phyloP scores from a whole-genome alignment of 306 rosid species.

The Senna tora region DNA sequence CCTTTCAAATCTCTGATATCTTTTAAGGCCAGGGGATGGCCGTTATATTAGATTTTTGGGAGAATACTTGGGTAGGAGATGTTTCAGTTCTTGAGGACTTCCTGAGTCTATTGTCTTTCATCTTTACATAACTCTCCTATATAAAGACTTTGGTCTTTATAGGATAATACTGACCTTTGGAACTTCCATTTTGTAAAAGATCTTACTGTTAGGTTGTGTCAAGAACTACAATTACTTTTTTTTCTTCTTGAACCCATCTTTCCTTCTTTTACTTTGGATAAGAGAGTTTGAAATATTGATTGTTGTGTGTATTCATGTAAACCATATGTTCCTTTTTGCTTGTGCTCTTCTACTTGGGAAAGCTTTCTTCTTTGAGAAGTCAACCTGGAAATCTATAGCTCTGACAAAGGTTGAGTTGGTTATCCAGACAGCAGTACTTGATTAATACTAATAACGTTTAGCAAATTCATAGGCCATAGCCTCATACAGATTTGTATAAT shows the following conservation, averaged over 20 bases:
- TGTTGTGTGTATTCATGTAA: background rate
- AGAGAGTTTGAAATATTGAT: background rate
- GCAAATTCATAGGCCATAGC: background rate
- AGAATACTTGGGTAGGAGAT: background rate
- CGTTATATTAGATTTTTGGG: background rate
- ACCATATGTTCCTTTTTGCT: background rate
- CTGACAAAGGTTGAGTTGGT: background rate
- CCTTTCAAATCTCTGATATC: background rate
- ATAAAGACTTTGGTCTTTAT: background rate
- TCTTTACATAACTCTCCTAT: background rate
- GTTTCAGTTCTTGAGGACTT: background rate
- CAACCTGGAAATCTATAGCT: background rate
- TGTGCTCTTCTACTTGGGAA: background rate
- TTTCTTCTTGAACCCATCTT: background rate
- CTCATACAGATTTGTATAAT: background rate
- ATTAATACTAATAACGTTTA: background rate
- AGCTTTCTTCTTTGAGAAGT: background rate
- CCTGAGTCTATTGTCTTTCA: background rate
- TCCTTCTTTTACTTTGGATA: background rate
- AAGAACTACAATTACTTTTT: background rate
- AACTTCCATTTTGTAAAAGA: background rate
- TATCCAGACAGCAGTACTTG: background rate
- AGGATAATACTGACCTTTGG: background rate
- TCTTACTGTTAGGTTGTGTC: background rate
- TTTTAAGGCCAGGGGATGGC: background rate